Base-by-base conservation (phyloP, 139 green algal genomes). In the Tetradesmus obliquus region DNA sequence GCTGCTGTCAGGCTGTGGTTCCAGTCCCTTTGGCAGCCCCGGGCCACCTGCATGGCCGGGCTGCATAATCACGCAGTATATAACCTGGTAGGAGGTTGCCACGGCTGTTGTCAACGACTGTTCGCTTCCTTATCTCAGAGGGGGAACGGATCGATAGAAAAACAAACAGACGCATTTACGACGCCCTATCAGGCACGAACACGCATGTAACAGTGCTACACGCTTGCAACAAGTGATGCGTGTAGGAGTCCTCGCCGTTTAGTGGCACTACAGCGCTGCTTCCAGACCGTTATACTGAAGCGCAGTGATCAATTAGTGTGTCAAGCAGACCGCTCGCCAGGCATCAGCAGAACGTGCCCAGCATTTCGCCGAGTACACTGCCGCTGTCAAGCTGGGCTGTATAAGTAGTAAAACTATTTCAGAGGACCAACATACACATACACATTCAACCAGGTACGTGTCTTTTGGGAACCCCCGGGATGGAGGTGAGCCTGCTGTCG, bases 371-470 rank as follows among this genome's bases (percentile, higher is more conserved):
- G 60, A 82, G 74, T 54, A 83, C 1, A 83, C 10, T 83, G 79
- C 32, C 15, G 9, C 85, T 55, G 85, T 13, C 19, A 90, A 90
- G 24, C 85, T 90, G 85, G 85, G 85, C 85, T 90, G 85, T 62
- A 57, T 45, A 82, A 55, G 66, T 13, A 90, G 85, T 13, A 90
- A 90, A 90, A 20, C 60, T 8, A 45, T 12, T 51, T 82, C 20
- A 24, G 17, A 2, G 66, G 66, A 76, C 17, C 15, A 76, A 19
- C 66, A 76, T 6, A 76, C 5, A 8, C 66, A 76, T 17, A 76
- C 3, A 76, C n/a, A 24, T 24, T 24, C 17, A 24, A n/a, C 66
- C 3, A 24, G 66, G 66, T 76, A 19, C 66, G 66, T 24, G 66
- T 24, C 15, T 5, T 5, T 76, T 24, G 66, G 5, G 66, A 76